Evolutionary conservation across 306 rosid species (phyloP), one percentile per base, ranked within the genome.

Genomic region (Cucurbita moschata): DNA sequence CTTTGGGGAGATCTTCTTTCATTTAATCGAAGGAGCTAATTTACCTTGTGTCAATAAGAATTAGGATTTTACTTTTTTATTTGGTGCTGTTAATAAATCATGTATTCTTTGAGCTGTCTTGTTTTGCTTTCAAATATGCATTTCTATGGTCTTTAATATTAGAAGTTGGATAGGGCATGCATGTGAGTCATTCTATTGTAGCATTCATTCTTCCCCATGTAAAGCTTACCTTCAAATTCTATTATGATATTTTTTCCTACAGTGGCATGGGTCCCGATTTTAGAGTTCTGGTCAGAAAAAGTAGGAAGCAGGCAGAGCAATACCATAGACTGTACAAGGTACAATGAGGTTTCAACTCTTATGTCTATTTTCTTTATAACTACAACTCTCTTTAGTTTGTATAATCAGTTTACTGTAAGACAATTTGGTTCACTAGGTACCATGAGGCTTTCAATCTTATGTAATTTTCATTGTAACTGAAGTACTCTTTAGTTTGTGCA

Each of bases 201-300:
- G 59, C 74, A 26, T 12, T 69, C 13, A 4, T 69, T 69, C 21
- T 69, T 69, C 35, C 58, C 23, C 51, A 10, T 43, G 37, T 62
- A 37, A 37, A 44, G 43, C 73, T 21, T 1, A 47, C 44, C 73
- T 26, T 47, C 58, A 49, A 13, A 23, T 69, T 69, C 8, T 30
- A 23, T 49, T 13, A 26, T 50, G 55, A 67, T 21, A 0, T 74
- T 43, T 64, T 65, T 63, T 68, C 26, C 72, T 61, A 59, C 86
- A 92, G 98, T 71, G 98, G 96, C 53, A 92, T 92, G 98, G 98
- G 98, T 80, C 98, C 96, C 70, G 98, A 92, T 80, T 92, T 92
- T 71, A 90, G 98, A 77, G 98, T 92, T 60, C 78, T 92, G 83
- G 98, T 92, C 42, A 86, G 96, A 65, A 92, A 92, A 80, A 92